Base-by-base conservation (phyloP, 2,329 filamentous ascomycete genomes). In the Simplicillium aogashimaense region DNA sequence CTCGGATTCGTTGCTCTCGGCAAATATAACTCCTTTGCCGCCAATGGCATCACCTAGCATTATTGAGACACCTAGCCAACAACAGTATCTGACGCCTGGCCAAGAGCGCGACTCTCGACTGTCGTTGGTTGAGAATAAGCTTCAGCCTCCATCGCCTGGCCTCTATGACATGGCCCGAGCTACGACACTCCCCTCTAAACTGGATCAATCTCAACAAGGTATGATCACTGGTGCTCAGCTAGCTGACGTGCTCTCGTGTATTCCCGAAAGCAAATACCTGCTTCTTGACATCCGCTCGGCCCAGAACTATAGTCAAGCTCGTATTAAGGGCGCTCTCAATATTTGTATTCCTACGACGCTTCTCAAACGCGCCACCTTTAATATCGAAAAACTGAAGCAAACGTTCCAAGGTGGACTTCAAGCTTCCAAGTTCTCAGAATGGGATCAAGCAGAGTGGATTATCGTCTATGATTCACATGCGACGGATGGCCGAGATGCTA, bases 261-360 rank as follows among this genome's bases (percentile, higher is more conserved):
- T 60, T 3, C 50, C 53, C 3, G 52, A 61, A 8, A 53, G 60
- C 7, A 63, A 67, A 1, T 49, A 86, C 1, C 65, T 98, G 28
- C 57, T 97, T 2, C 66, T 98, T 4, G 92, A 98, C 57, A 74
- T 97, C 16, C 78, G 92, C 31, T 88, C 94, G 0, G 86, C 82
- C 20, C 87, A 88, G 15, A 86, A 90, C 48, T 95, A 83, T 54
- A 74, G 80, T 1, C 71, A 76, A 35, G 81, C 84, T 16, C 78
- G 85, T 25, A 84, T 97, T 40, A 66, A 71, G 37, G 81, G 82
- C n/a, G 86, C 90, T 1, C 64, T 98, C 28, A 97, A 94, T 55
- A 68, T 98, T 5, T 97, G 92, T 55, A 94, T 97, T 45, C 92
- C 92, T 0, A 97, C 92, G 0, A 97, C 90, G 0, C 66, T 98